A percentile compares a stretch with the other conserved stretches of the same genome.
Conservation (phyloP, 352 stramenopile species). For the Sclerospora graminicola region DNA sequence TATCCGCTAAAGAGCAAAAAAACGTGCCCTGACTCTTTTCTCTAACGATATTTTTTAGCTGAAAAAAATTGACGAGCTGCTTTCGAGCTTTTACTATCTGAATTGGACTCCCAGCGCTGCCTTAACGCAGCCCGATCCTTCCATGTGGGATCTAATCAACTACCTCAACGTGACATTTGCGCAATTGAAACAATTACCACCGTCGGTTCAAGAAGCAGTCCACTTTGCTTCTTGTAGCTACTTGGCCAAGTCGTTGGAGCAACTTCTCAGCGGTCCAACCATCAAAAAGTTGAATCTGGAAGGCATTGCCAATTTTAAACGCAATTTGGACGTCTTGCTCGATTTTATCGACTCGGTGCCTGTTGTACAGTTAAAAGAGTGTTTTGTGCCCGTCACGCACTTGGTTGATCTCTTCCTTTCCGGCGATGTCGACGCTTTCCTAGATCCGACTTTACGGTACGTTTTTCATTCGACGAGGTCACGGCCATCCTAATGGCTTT, state of each 20-base stretch:
- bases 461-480: neutral
- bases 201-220: constrained; percentile 38
- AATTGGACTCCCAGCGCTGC: constrained; percentile 56
- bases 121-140: constrained; percentile 52
- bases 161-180: constrained; percentile 77
- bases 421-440: constrained; percentile 39
- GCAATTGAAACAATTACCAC: constrained; percentile 45
- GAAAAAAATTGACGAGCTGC: constrained; percentile 74
- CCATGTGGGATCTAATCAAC: constrained; percentile 79
- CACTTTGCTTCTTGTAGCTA: constrained; percentile 52
- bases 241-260: constrained; percentile 66
- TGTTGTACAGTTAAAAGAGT: constrained; percentile 52
- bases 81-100: constrained; percentile 68
- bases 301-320: constrained; percentile 66
- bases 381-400: constrained; percentile 51
- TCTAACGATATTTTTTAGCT: constrained; percentile 31
- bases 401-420: constrained; percentile 64
- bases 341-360: constrained; percentile 50
- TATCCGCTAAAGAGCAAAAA: too few relatives aligned
- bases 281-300: constrained; percentile 67
- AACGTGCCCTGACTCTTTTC: too few relatives aligned
- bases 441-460: constrained; percentile 54
- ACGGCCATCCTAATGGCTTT: neutral
- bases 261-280: constrained; percentile 42
- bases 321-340: constrained; percentile 59